These are phyloP conservation scores for Diaporthe longicolla DNA, from an alignment of 2,329 filamentous ascomycete genomes.

Conservation along the genomic window DNA sequence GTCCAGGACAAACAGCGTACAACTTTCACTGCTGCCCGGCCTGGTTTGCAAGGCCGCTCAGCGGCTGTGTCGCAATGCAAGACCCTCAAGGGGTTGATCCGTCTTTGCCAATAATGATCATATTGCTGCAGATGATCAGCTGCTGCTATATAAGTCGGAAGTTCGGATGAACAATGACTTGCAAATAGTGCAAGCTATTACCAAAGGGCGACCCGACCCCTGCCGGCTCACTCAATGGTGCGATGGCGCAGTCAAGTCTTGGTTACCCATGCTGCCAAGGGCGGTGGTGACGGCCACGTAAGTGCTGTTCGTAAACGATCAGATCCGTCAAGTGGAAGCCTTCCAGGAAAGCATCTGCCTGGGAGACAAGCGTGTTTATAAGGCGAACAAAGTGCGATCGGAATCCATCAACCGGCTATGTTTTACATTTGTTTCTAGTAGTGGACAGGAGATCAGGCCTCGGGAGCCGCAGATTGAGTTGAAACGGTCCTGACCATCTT, in stretches of 20 bases:
- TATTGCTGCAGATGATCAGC: background rate
- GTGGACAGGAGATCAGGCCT: conserved; percentile 22
- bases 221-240: conserved; percentile 18
- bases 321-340: conserved; percentile 10
- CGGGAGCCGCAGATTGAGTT: conserved; percentile 27
- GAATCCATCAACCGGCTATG: conserved; percentile 8
- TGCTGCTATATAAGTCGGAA: conserved; percentile 27
- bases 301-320: conserved; percentile 32
- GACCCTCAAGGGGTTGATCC: conserved; percentile 4
- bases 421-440: conserved; percentile 41
- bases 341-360: conserved; percentile 7
- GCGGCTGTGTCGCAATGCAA: background rate
- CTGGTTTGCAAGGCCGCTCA: background rate
- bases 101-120: background rate
- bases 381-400: background rate
- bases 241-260: conserved; percentile 34
- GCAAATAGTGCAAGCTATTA: background rate
- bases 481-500: conserved; percentile 36
- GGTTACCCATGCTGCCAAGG: conserved; percentile 21
- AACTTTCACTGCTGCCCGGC: background rate
- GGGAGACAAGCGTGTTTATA: background rate
- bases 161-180: conserved; percentile 24
- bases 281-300: conserved; percentile 36
- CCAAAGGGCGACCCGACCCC: background rate
- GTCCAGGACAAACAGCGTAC: too few species aligned